Percentiles rank a stretch among this genome's conserved stretches.
Evolutionary conservation across 2,329 filamentous ascomycete species (phyloP).

Genomic region (Apiospora sp.): DNA sequence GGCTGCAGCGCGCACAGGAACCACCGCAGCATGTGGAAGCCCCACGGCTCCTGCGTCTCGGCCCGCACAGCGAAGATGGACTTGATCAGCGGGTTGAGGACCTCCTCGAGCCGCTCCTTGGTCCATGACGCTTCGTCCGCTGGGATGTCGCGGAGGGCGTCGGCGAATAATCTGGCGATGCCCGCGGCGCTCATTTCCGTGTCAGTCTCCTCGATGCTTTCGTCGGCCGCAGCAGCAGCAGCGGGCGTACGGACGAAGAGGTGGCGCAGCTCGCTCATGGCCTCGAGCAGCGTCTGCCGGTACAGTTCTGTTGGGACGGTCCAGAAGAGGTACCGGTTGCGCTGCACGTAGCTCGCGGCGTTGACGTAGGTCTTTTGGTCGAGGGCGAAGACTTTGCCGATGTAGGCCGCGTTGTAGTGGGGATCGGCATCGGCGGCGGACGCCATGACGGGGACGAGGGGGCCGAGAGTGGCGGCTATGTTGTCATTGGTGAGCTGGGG

Average conservation of each 20-base stretch:
- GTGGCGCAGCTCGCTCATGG: background rate
- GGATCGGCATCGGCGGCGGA: background rate
- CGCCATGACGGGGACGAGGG: background rate
- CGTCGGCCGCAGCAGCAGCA: background rate
- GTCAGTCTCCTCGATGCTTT: background rate
- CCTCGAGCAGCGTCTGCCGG: slow-evolving; percentile 13
- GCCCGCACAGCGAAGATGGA: slow-evolving; percentile 30
- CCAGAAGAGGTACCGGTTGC: slow-evolving; percentile 40
- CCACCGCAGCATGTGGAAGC: slow-evolving; percentile 42
- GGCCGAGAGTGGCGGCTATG: slow-evolving; percentile 1
- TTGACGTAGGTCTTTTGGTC: slow-evolving; percentile 31
- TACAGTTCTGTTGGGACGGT: slow-evolving; percentile 32
- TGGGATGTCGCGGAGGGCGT: slow-evolving; percentile 30
- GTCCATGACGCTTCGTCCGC: slow-evolving; percentile 32
- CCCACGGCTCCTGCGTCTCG: slow-evolving; percentile 32
- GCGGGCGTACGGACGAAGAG: background rate
- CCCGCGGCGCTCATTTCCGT: slow-evolving; percentile 25
- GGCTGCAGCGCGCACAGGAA: slow-evolving; percentile 34
- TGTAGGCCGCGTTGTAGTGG: slow-evolving; percentile 29
- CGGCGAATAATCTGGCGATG: slow-evolving; percentile 30
- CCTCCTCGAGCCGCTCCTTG: slow-evolving; percentile 25
- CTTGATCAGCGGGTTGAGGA: slow-evolving; percentile 32
- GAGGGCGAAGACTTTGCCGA: slow-evolving; percentile 32
- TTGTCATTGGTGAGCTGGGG: background rate
- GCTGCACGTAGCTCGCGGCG: slow-evolving; percentile 31